A percentile compares a stretch with the other conserved stretches of the same genome.
phyloP scores from a whole-genome alignment of 164 flowering plant genomes.

The Houttuynia cordata region DNA sequence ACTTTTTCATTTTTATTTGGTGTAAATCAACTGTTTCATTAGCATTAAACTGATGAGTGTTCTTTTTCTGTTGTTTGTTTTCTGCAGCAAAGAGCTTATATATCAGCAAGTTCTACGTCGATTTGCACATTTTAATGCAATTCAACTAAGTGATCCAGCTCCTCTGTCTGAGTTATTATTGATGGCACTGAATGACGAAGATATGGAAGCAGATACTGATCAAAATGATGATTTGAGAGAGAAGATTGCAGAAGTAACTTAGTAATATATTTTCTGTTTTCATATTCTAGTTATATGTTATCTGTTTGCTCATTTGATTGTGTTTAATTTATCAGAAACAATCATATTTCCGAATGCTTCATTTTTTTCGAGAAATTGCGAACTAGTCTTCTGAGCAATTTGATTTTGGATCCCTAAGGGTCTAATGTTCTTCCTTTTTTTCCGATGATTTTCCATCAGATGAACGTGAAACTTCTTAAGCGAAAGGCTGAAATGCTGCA shows the following conservation, averaged over 20 bases:
- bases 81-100: slow-evolving; percentile 94
- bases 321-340: too few relatives aligned
- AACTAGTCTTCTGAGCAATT: neutral
- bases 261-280: too few relatives aligned
- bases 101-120: slow-evolving; percentile 90
- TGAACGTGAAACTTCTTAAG: slow-evolving; percentile 70
- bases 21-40: too few relatives aligned
- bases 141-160: slow-evolving; percentile 86
- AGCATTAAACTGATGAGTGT: too few relatives aligned
- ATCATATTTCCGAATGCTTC: too few relatives aligned
- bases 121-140: slow-evolving; percentile 90
- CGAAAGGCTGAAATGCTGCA: slow-evolving; percentile 67
- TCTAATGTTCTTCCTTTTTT: slow-evolving; percentile 1
- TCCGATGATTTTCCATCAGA: slow-evolving; percentile 25
- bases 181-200: slow-evolving; percentile 86
- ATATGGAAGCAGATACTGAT: slow-evolving; percentile 36
- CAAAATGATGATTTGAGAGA: slow-evolving; percentile 59
- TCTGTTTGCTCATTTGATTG: neutral
- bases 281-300: neutral
- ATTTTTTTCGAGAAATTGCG: too few relatives aligned
- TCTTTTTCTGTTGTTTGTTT: neutral
- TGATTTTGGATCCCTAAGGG: neutral
- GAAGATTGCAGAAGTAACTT: slow-evolving; percentile 72
- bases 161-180: slow-evolving; percentile 49
- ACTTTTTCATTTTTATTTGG: too few relatives aligned